Evolutionary conservation across 1,284 basidiomycete species (phyloP), one percentile per base, ranked within the genome.

Genomic region (Sporisorium exsertum): DNA sequence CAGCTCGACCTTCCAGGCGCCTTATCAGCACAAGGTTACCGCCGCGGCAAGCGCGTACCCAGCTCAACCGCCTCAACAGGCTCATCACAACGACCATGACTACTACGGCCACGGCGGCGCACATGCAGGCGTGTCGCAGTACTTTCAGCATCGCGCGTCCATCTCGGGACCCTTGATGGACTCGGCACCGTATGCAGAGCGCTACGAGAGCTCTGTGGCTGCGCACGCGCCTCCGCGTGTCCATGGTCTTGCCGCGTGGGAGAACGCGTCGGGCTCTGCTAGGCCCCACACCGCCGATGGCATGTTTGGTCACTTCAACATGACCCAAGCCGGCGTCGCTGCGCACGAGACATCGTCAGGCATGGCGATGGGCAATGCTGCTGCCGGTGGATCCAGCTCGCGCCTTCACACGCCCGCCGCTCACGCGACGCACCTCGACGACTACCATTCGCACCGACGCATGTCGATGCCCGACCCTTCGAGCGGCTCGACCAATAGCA

Each of bases 281-380:
- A 58, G 81, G n/a, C 81, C 81, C 2, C 81, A 82, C 70, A 82
- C 81, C 5, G 81, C 81, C 15, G 81, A 82, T 47, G 81, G 80
- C 37, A 58, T 82, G 68, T 82, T 81, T 43, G 79, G 72, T n/a
- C 74, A 77, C 4, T 77, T 77, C 22, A 66, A 66, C 26, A 24
- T 69, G 20, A 57, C 43, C 1, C 37, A 24, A 26, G 20, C 58
- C 42, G 57, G 56, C 29, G 58, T 49, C 9, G n/a, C 59, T 16
- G 51, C 63, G 18, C 67, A 71, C 22, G 64, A 64, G 13, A 20
- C 58, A 18, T 51, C 62, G 6, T 43, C 59, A 18, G 67, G 70
- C 24, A 60, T 67, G n/a, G 43, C 33, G 2, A 2, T 64, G 15
- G 27, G 46, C 59, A 50, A 52, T 29, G 40, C 57, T 32, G 49